These are phyloP conservation scores for Pythium apleroticum DNA, from an alignment of 352 stramenopile genomes.

Conservation along the genomic window DNA sequence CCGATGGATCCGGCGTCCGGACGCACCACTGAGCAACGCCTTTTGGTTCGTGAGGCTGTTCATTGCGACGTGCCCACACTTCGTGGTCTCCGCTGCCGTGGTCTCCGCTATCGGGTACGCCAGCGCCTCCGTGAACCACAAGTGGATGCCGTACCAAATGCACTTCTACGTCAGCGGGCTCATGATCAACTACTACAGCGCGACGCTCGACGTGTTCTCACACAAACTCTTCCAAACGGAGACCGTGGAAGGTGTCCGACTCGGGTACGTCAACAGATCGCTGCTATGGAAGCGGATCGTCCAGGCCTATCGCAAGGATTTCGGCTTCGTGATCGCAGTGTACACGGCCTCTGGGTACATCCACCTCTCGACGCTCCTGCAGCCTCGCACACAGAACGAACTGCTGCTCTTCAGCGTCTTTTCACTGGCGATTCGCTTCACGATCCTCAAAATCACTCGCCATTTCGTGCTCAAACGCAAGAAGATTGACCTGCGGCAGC, in stretches of 20 bases:
- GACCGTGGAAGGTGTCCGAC: not conserved
- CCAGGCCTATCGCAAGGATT: not conserved
- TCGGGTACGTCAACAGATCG: not conserved
- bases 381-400: not conserved
- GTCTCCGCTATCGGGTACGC: conserved; percentile 12
- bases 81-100: not conserved
- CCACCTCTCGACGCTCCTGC: not conserved
- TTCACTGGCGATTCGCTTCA: not conserved
- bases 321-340: not conserved
- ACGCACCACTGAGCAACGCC: not conserved
- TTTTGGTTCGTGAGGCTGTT: conserved; percentile 18
- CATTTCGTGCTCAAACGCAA: conserved; percentile 1
- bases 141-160: conserved; percentile 3
- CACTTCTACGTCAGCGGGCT: not conserved
- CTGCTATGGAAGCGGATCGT: not conserved
- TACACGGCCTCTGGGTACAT: not conserved
- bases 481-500: conserved; percentile 1
- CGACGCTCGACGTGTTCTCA: not conserved
- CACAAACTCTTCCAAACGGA: conserved; percentile 8
- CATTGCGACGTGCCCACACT: not conserved
- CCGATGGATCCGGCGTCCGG: not conserved
- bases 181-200: not conserved
- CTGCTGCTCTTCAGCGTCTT: conserved; percentile 1
- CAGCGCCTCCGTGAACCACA: not conserved
- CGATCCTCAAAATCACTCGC: conserved; percentile 3